These are phyloP conservation scores for Ascochyta lentis DNA, from an alignment of 2,329 filamentous ascomycete species.

Conservation along the genomic window DNA sequence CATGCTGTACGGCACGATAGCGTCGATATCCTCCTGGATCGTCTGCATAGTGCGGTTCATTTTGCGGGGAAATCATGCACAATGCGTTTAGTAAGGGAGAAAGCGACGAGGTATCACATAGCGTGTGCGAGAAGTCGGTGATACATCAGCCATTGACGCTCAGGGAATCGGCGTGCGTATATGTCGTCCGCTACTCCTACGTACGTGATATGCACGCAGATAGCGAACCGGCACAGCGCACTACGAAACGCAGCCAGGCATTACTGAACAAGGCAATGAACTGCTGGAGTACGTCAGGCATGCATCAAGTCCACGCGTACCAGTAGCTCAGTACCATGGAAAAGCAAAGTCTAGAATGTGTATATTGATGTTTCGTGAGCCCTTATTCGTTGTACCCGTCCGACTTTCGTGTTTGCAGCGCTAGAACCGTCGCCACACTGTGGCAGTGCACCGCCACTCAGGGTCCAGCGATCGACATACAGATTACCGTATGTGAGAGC, in stretches of 20 bases:
- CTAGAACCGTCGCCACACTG: constrained; percentile 8
- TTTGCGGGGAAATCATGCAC: background rate
- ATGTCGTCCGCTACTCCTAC: background rate
- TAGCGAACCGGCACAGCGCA: no score
- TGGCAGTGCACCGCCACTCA: constrained; percentile 20
- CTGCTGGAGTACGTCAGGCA: constrained; percentile 12
- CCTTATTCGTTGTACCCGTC: constrained; percentile 7
- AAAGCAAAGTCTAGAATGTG: constrained; percentile 6
- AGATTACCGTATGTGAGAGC: background rate
- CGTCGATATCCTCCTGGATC: constrained; percentile 22
- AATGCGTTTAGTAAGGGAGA: background rate
- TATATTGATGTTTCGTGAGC: constrained; percentile 1
- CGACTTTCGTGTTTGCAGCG: background rate
- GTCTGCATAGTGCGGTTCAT: constrained; percentile 8
- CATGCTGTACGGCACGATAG: constrained; percentile 42
- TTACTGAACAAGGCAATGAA: constrained; percentile 1
- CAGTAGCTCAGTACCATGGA: background rate
- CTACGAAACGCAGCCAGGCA: background rate
- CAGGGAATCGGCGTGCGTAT: background rate
- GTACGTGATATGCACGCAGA: background rate
- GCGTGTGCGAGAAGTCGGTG: background rate
- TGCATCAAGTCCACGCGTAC: constrained; percentile 9
- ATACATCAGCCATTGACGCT: no score
- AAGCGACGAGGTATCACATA: constrained; percentile 2
- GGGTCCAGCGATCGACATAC: constrained; percentile 27